A percentile compares a stretch with the other conserved stretches of the same genome.
phyloP scores from a whole-genome alignment of 2,329 filamentous ascomycete genomes.

The Plenodomus tracheiphilus region DNA sequence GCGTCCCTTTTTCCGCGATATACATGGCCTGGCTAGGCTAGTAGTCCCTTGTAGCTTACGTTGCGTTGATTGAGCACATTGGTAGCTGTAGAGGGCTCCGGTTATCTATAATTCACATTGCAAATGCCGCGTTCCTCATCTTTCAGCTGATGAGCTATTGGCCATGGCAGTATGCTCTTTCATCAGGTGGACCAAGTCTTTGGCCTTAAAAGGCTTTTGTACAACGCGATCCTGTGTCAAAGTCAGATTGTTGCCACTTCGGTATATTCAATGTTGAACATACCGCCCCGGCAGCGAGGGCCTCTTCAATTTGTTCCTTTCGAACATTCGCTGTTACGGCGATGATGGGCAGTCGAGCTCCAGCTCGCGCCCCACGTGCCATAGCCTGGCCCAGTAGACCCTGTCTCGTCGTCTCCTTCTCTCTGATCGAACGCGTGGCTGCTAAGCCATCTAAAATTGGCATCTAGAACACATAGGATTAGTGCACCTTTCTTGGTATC shows the following conservation, averaged over 20 bases:
- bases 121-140: too few species aligned
- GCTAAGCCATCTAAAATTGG: slow-evolving; percentile 54
- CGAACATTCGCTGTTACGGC: slow-evolving; percentile 45
- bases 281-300: slow-evolving; percentile 40
- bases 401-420: slow-evolving; percentile 43
- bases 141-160: background rate
- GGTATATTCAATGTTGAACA: slow-evolving; percentile 3
- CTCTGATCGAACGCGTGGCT: slow-evolving; percentile 53
- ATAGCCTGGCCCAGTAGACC: slow-evolving; percentile 3
- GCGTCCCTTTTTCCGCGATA: too few species aligned
- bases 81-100: too few species aligned
- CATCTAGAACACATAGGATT: slow-evolving; percentile 50
- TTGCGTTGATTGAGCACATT: too few species aligned
- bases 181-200: slow-evolving; percentile 41
- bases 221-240: slow-evolving; percentile 35
- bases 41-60: too few species aligned
- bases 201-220: slow-evolving; percentile 43
- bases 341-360: slow-evolving; percentile 35
- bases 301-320: slow-evolving; percentile 40
- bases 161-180: slow-evolving; percentile 8
- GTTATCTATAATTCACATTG: too few species aligned
- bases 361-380: background rate
- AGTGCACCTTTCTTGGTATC: background rate
- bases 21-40: too few species aligned
- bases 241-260: background rate